Percentiles rank a stretch among this genome's conserved stretches.
Evolutionary conservation across 2,329 filamentous ascomycete species (phyloP).

Genomic region (Penicillium freii): DNA sequence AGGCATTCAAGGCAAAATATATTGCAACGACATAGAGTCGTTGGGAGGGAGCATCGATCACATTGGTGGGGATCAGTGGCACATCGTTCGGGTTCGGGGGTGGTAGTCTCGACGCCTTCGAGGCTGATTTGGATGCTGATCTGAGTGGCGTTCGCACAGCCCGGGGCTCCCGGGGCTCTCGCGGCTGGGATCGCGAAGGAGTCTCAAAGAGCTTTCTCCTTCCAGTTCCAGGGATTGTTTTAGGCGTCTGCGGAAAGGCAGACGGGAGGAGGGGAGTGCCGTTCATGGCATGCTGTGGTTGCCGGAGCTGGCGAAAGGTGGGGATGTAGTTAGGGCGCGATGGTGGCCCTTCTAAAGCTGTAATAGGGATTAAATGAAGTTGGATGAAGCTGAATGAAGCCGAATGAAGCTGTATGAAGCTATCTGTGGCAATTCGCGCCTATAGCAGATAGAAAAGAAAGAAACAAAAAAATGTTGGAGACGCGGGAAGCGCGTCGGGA

Average conservation of each 20-base stretch:
- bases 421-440: background rate
- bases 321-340: background rate
- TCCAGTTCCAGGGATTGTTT: constrained; percentile 41
- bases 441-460: constrained; percentile 6
- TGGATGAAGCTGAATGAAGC: background rate
- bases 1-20: constrained; percentile 73
- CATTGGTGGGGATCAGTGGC: constrained; percentile 75
- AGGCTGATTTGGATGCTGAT: constrained; percentile 24
- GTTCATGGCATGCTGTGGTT: constrained; percentile 68
- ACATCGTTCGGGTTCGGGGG: constrained; percentile 23
- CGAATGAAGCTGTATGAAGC: background rate
- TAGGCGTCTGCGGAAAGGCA: constrained; percentile 75
- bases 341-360: background rate
- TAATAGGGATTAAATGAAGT: background rate
- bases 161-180: constrained; percentile 24
- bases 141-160: constrained; percentile 18
- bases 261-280: constrained; percentile 77
- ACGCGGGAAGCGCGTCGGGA: constrained; percentile 29
- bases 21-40: constrained; percentile 81
- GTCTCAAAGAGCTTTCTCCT: constrained; percentile 33
- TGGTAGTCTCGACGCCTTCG: constrained; percentile 17
- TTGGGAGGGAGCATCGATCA: constrained; percentile 88
- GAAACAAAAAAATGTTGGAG: constrained; percentile 23
- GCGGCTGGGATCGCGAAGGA: constrained; percentile 26
- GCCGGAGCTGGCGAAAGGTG: constrained; percentile 12